A percentile compares a stretch with the other conserved stretches of the same genome.
Evolutionary conservation across 2,329 filamentous ascomycete genomes (phyloP).

Genomic region (Stagonosporopsis cucurbitacearum): DNA sequence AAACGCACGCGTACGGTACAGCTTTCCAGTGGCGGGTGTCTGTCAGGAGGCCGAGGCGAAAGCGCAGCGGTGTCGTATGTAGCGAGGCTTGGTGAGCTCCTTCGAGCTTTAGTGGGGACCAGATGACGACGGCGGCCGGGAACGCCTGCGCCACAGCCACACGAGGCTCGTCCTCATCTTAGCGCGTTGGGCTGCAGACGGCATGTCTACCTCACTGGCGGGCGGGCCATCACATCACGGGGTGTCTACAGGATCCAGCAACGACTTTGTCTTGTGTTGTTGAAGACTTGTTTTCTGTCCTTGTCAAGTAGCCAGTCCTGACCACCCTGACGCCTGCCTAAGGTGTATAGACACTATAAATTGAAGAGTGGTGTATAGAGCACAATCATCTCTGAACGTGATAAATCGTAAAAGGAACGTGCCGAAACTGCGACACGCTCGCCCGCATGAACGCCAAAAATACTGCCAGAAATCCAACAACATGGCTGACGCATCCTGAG

Average conservation of each 20-base stretch:
- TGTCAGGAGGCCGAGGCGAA: constrained; percentile 10
- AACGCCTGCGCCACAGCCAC: constrained; percentile 20
- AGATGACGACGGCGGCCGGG: constrained; percentile 26
- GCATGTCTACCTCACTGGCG: not conserved
- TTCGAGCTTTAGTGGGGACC: constrained; percentile 1
- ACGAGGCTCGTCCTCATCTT: not conserved
- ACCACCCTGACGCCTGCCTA: constrained; percentile 18
- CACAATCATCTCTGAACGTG: constrained; percentile 29
- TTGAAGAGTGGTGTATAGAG: constrained; percentile 29
- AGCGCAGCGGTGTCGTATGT: constrained; percentile 25
- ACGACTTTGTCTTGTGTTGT: not conserved
- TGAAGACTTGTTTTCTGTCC: constrained; percentile 17
- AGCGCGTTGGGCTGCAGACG: not conserved
- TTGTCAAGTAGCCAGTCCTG: constrained; percentile 16
- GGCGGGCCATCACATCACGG: too few species aligned
- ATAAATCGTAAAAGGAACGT: constrained; percentile 9
- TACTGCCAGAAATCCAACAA: constrained; percentile 10
- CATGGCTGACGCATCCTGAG: constrained; percentile 1
- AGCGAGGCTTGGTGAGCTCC: constrained; percentile 29
- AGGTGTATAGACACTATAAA: constrained; percentile 36
- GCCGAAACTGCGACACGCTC: constrained; percentile 4
- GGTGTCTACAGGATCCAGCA: too few species aligned
- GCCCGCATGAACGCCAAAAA: not conserved
- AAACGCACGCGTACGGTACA: not conserved
- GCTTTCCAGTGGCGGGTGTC: not conserved